Conservation (phyloP, 2,329 filamentous ascomycete genomes). For the Venturia effusa region DNA sequence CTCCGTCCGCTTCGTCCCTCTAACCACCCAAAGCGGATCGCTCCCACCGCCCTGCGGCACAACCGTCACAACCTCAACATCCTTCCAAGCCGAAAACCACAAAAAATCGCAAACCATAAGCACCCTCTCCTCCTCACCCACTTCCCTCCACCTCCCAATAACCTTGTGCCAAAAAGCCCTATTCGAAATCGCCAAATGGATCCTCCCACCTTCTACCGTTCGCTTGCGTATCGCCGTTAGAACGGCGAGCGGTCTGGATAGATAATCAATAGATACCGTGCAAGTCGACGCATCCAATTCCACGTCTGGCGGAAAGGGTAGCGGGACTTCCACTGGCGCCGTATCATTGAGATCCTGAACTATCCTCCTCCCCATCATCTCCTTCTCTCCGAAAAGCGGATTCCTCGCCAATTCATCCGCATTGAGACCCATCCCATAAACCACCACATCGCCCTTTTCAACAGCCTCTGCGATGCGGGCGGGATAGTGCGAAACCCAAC, state of each 20-base stretch:
- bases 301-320: constrained; percentile 1
- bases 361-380: constrained; percentile 18
- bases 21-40: constrained; percentile 9
- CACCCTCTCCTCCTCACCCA: constrained; percentile 35
- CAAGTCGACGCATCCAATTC: constrained; percentile 37
- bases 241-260: constrained; percentile 35
- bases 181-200: constrained; percentile 42
- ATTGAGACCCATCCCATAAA: constrained; percentile 41
- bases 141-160: constrained; percentile 36
- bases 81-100: constrained; percentile 39
- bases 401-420: constrained; percentile 34
- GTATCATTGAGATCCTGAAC: constrained; percentile 36
- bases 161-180: constrained; percentile 45
- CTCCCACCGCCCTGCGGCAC: not conserved
- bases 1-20: not conserved
- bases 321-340: constrained; percentile 16
- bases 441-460: constrained; percentile 22
- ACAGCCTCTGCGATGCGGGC: constrained; percentile 21
- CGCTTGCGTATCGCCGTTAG: constrained; percentile 30
- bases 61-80: constrained; percentile 37
- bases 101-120: constrained; percentile 42
- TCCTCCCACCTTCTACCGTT: constrained; percentile 31
- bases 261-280: constrained; percentile 42
- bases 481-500: constrained; percentile 40
- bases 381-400: constrained; percentile 20